phyloP scores from a whole-genome alignment of 1,139 yeast species.

The Arxiozyma slooffiae region DNA sequence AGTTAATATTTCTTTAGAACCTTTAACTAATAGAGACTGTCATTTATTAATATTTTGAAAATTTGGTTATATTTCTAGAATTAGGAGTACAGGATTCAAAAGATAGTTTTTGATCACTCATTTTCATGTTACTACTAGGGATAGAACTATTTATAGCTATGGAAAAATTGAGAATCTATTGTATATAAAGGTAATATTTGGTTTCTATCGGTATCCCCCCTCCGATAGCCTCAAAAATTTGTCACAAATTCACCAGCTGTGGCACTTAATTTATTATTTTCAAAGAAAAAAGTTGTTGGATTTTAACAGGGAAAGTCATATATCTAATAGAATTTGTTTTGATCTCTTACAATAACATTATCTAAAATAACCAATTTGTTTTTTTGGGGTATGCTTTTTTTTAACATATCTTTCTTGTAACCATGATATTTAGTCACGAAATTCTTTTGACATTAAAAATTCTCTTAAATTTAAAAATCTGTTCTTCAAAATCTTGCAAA shows the following conservation, averaged over 20 bases:
- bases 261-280: constrained; percentile 60
- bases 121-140: constrained; percentile 37
- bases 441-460: constrained; percentile 62
- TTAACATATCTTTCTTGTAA: constrained; percentile 56
- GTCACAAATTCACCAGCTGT: constrained; percentile 68
- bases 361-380: constrained; percentile 64
- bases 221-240: constrained; percentile 65
- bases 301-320: constrained; percentile 43
- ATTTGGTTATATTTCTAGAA: constrained; percentile 68
- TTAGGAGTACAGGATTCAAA: constrained; percentile 58
- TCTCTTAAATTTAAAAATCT: constrained; percentile 69
- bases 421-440: constrained; percentile 48
- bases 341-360: constrained; percentile 70
- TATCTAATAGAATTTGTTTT: constrained; percentile 45
- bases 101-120: constrained; percentile 35
- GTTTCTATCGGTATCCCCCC: constrained; percentile 68
- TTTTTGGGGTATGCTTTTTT: constrained; percentile 78
- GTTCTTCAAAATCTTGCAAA: constrained; percentile 68
- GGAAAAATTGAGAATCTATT: constrained; percentile 75
- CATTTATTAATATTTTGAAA: constrained; percentile 52
- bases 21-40: constrained; percentile 52
- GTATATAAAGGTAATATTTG: constrained; percentile 69
- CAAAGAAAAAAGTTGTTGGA: constrained; percentile 63
- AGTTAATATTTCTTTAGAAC: constrained; percentile 56
- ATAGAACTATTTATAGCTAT: constrained; percentile 44